Percentiles rank a stretch among this genome's conserved stretches.
These are phyloP conservation scores for Thalassiosira hispida DNA, from an alignment of 352 stramenopile genomes.

Conservation along the genomic window DNA sequence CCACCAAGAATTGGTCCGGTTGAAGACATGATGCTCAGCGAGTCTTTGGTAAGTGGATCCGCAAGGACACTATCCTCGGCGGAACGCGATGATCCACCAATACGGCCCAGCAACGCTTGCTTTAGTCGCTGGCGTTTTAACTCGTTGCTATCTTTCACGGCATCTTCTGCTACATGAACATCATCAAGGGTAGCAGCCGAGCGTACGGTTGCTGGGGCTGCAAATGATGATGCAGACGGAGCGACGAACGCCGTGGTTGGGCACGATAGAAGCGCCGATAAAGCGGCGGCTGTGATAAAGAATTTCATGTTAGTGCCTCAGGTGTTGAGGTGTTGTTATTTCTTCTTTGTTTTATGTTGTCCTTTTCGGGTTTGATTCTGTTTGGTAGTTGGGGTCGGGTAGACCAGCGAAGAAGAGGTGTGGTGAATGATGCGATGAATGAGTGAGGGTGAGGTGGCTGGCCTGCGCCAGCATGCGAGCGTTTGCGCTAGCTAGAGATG, in stretches of 20 bases:
- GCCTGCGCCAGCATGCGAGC: too few species aligned
- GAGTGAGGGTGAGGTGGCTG: too few species aligned
- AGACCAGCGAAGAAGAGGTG: too few species aligned
- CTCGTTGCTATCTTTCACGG: not conserved
- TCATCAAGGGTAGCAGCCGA: not conserved
- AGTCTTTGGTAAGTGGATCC: constrained; percentile 78
- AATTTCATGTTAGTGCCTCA: too few species aligned
- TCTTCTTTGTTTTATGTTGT: too few species aligned
- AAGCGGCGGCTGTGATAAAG: not conserved
- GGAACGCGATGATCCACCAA: constrained; percentile 18
- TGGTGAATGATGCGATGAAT: too few species aligned
- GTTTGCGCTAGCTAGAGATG: too few species aligned
- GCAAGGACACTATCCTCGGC: constrained; percentile 65
- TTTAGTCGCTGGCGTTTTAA: constrained; percentile 33
- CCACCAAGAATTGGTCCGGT: constrained; percentile 56
- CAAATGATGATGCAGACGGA: not conserved
- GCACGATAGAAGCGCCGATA: not conserved
- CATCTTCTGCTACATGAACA: not conserved
- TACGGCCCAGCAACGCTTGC: constrained; percentile 31
- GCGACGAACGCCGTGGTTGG: not conserved
- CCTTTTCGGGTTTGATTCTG: too few species aligned
- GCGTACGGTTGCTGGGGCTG: not conserved
- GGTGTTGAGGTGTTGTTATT: too few species aligned
- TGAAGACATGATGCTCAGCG: constrained; percentile 24
- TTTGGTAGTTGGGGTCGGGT: too few species aligned